Conservation (phyloP, 331 rosid genomes). For the Malus hybrid region DNA sequence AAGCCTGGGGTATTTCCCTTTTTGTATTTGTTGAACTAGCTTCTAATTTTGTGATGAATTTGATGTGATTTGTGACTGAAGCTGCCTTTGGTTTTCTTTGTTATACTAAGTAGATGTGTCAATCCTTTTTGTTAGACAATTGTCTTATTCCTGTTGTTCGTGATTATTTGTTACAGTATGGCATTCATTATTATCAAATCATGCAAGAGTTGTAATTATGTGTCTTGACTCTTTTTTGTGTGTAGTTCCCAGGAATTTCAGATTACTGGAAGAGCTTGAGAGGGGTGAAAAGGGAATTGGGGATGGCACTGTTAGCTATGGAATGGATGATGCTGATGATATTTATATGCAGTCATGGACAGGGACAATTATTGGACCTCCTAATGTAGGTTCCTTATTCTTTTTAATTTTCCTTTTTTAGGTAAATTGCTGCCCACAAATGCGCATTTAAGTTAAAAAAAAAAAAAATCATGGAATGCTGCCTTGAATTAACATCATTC, state of each 20-base stretch:
- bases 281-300: constrained; percentile 98
- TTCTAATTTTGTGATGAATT: not conserved
- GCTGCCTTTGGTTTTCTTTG: not conserved
- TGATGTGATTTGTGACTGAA: not conserved
- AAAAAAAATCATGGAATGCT: not conserved
- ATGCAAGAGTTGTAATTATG: not conserved
- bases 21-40: not conserved
- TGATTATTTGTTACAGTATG: not conserved
- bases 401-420: not conserved
- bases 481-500: not conserved
- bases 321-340: constrained; percentile 98
- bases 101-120: not conserved
- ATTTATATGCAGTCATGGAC: constrained; percentile 94
- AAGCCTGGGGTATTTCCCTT: not conserved
- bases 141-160: not conserved
- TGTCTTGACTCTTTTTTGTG: constrained; percentile 5
- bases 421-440: not conserved
- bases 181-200: not conserved
- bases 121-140: not conserved
- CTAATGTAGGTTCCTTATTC: constrained; percentile 53
- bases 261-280: constrained; percentile 96
- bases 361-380: constrained; percentile 92
- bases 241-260: constrained; percentile 91
- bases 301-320: constrained; percentile 97
- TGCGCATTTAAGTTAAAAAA: not conserved